Percentiles rank a stretch among this genome's conserved stretches.
Conservation (phyloP, 2,329 filamentous ascomycete species). For the Botrytis deweyae region DNA sequence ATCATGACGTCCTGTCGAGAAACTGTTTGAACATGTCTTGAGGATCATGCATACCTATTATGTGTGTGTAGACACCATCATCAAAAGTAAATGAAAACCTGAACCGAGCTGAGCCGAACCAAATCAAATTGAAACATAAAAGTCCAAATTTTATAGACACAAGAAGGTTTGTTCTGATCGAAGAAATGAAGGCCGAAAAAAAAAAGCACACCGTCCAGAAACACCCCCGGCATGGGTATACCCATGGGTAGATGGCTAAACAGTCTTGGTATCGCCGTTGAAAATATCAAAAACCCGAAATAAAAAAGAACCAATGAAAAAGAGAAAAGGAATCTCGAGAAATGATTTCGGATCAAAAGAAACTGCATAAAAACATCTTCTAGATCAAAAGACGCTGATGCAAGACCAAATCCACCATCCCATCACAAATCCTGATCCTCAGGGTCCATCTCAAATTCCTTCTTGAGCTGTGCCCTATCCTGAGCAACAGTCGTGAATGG, state of each 20-base stretch:
- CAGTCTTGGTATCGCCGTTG: background rate
- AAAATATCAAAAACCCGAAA: background rate
- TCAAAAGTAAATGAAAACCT: background rate
- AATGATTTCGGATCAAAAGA: no score
- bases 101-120: background rate
- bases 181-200: background rate
- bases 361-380: background rate
- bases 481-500: background rate
- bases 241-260: background rate
- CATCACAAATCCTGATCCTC: background rate
- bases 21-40: background rate
- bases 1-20: background rate
- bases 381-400: rapidly evolving
- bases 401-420: background rate
- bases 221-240: background rate
- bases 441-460: background rate
- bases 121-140: background rate
- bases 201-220: background rate
- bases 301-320: background rate
- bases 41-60: background rate
- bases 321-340: background rate
- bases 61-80: background rate
- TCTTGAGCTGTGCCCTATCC: background rate
- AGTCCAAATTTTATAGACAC: background rate
- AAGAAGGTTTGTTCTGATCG: background rate